A percentile compares a stretch with the other conserved stretches of the same genome.
These are phyloP conservation scores for Zygotorulaspora florentina DNA, from an alignment of 805 yeast species.

Conservation along the genomic window DNA sequence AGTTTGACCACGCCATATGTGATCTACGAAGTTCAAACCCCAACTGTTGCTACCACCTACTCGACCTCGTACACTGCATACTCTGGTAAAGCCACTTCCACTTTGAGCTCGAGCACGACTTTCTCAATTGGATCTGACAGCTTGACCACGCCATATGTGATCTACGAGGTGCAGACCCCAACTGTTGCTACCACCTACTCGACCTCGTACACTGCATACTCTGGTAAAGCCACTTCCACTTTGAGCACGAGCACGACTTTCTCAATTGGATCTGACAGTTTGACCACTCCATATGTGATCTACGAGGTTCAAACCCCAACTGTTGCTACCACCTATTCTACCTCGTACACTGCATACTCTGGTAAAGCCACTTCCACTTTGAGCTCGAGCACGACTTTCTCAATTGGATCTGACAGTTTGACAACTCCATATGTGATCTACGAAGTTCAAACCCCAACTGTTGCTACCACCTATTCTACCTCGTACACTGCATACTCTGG, in stretches of 20 bases:
- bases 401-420: background rate
- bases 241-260: conserved; percentile 1
- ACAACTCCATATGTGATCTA: background rate
- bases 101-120: conserved; percentile 1
- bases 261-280: background rate
- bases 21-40: conserved; percentile 13
- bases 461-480: conserved; percentile 2
- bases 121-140: background rate
- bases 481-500: conserved; percentile 12
- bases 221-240: conserved; percentile 10
- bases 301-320: background rate
- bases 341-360: conserved; percentile 10
- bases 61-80: conserved; percentile 4
- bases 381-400: conserved; percentile 1
- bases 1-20: conserved; percentile 11
- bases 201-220: conserved; percentile 10
- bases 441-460: background rate
- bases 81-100: background rate
- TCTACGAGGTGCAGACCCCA: background rate
- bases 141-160: background rate
- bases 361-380: conserved; percentile 9
- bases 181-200: background rate
- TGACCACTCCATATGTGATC: background rate
- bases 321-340: background rate
- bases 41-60: conserved; percentile 2